These are phyloP conservation scores for Lentinula boryana DNA, from an alignment of 768 basidiomycete genomes.

Conservation along the genomic window DNA sequence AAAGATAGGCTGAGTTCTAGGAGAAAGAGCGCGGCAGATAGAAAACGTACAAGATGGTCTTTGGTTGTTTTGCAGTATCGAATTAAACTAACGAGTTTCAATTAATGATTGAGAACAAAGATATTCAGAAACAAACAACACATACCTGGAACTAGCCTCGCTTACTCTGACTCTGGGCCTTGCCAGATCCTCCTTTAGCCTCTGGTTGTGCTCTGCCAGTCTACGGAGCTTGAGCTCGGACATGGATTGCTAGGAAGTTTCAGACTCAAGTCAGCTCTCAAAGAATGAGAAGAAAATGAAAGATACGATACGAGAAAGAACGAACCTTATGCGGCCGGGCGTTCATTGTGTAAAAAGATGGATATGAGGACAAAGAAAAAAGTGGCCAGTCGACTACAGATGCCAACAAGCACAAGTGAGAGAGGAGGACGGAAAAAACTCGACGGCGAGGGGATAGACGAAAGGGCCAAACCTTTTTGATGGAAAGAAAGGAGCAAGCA, in stretches of 20 bases:
- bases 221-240: slow-evolving; percentile 76
- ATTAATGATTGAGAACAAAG: background rate
- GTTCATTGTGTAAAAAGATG: slow-evolving; percentile 43
- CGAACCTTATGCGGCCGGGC: slow-evolving; percentile 66
- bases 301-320: slow-evolving; percentile 4
- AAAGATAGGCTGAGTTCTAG: slow-evolving; percentile 8
- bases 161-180: slow-evolving; percentile 88
- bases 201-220: slow-evolving; percentile 66
- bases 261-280: background rate
- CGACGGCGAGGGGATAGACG: background rate
- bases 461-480: slow-evolving; percentile 4
- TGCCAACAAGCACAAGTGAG: background rate
- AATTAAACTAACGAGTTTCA: slow-evolving; percentile 57
- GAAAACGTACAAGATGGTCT: slow-evolving; percentile 72
- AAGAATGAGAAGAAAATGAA: background rate
- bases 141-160: slow-evolving; percentile 84
- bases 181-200: slow-evolving; percentile 50
- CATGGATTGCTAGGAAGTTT: slow-evolving; percentile 70
- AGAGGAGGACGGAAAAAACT: background rate
- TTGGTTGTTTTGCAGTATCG: slow-evolving; percentile 92
- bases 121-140: slow-evolving; percentile 9
- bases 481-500: slow-evolving; percentile 1
- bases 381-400: background rate
- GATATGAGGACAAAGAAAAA: background rate
- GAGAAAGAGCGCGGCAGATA: slow-evolving; percentile 3